These are phyloP conservation scores for Pleoardoris graminearum DNA, from an alignment of 2,329 filamentous ascomycete species.

Conservation along the genomic window DNA sequence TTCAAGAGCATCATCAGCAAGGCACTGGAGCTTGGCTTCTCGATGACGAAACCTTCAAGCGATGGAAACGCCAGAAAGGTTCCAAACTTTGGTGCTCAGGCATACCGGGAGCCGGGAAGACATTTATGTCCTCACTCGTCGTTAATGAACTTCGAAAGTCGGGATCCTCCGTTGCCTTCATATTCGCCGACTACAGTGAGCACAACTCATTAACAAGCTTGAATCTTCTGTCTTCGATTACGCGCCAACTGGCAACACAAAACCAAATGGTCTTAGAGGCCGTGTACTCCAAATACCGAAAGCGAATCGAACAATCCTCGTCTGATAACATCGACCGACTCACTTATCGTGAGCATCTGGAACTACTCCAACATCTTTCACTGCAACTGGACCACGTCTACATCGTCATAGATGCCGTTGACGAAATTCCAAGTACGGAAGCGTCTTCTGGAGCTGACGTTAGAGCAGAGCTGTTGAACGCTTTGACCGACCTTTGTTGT, in stretches of 20 bases:
- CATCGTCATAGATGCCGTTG: slow-evolving; percentile 9
- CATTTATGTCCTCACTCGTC: slow-evolving; percentile 1
- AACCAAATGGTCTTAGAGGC: background rate
- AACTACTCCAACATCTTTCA: background rate
- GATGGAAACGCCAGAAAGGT: background rate
- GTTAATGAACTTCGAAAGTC: background rate
- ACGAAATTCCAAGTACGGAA: slow-evolving; percentile 3
- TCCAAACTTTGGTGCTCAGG: background rate
- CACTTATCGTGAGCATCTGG: background rate
- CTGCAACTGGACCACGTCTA: background rate
- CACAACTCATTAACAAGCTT: background rate
- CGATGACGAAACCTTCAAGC: background rate
- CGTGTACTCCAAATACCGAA: background rate
- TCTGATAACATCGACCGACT: background rate
- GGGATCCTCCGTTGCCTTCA: background rate
- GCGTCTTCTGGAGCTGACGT: background rate
- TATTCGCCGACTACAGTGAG: slow-evolving; percentile 1
- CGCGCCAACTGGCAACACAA: background rate
- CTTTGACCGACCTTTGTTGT: background rate
- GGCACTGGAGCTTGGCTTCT: slow-evolving; percentile 2
- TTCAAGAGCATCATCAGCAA: background rate
- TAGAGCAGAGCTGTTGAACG: slow-evolving; percentile 2
- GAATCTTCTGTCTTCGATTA: slow-evolving; percentile 1
- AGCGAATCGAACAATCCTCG: background rate
- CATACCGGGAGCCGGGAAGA: slow-evolving; percentile 7